phyloP scores from a whole-genome alignment of 345 rosid species.

The Anastatica hierochuntica region DNA sequence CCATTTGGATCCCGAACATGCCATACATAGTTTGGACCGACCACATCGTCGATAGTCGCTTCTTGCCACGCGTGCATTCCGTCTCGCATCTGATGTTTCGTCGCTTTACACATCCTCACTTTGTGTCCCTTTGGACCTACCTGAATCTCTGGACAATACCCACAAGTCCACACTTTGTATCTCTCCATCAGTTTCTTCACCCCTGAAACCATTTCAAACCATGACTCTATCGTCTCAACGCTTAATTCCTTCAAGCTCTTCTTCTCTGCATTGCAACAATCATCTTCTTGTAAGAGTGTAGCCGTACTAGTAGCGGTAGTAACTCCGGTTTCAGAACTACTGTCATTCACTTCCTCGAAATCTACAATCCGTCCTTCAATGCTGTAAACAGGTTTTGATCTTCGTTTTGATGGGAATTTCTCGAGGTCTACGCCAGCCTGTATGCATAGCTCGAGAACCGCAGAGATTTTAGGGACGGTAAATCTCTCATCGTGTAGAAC shows the following conservation, averaged over 20 bases:
- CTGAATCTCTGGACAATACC: conserved; percentile 79
- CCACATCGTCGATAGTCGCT: conserved; percentile 61
- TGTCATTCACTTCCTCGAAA: conserved; percentile 39
- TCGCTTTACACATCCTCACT: conserved; percentile 76
- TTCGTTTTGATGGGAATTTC: conserved; percentile 55
- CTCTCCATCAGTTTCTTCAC: conserved; percentile 49
- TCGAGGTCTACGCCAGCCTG: conserved; percentile 74
- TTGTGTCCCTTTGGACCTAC: conserved; percentile 92
- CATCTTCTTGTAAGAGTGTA: conserved; percentile 1
- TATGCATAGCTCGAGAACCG: conserved; percentile 71
- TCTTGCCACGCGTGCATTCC: conserved; percentile 94
- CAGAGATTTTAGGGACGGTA: conserved; percentile 42
- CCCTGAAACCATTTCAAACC: conserved; percentile 68
- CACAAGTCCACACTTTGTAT: conserved; percentile 69
- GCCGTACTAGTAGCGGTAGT: not conserved
- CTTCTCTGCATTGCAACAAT: conserved; percentile 3
- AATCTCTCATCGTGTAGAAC: conserved; percentile 56
- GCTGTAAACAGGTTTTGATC: conserved; percentile 73
- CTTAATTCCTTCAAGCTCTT: conserved; percentile 37
- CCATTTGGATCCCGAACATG: conserved; percentile 49
- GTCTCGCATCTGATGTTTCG: conserved; percentile 67
- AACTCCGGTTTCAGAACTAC: conserved; percentile 3
- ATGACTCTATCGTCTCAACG: conserved; percentile 39
- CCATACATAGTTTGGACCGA: conserved; percentile 81
- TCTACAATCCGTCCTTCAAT: conserved; percentile 84